These are phyloP conservation scores for Sporothrix humicola DNA, from an alignment of 2,329 filamentous ascomycete genomes.

Conservation along the genomic window DNA sequence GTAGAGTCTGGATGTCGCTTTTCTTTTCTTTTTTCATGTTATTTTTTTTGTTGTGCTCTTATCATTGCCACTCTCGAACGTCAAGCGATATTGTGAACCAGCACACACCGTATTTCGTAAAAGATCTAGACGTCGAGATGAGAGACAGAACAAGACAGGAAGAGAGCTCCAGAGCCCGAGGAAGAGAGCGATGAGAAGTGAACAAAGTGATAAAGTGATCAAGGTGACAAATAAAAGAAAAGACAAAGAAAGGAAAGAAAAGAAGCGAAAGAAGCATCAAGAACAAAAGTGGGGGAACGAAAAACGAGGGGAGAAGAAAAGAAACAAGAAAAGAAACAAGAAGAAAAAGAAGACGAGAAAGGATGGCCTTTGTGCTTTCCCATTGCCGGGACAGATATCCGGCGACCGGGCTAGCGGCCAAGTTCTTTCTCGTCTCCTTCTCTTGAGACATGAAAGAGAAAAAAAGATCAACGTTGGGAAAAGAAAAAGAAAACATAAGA, in stretches of 20 bases:
- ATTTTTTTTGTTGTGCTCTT: not conserved
- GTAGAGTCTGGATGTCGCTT: not conserved
- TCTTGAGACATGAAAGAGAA: not conserved
- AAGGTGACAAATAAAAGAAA: constrained; percentile 21
- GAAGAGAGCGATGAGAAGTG: constrained; percentile 27
- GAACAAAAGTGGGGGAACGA: not conserved
- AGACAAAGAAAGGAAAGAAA: not conserved
- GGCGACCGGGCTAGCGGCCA: not conserved
- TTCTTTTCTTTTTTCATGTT: not conserved
- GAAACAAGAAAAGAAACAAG: not conserved
- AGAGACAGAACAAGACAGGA: not conserved
- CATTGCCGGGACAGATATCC: not conserved
- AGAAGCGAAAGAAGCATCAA: constrained; percentile 1
- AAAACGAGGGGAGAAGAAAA: constrained; percentile 3
- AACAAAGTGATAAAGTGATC: not conserved
- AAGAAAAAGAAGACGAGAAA: not conserved
- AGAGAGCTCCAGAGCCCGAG: not conserved
- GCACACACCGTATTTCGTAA: constrained; percentile 3
- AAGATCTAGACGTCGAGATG: not conserved
- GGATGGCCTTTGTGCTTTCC: not conserved
- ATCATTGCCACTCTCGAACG: not conserved
- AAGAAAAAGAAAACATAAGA: not conserved
- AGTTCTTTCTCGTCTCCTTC: no score
- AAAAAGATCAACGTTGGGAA: not conserved
- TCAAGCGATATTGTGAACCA: constrained; percentile 7